A percentile compares a stretch with the other conserved stretches of the same genome.
phyloP scores from a whole-genome alignment of 805 yeast genomes.

The Teunomyces tritomae region DNA sequence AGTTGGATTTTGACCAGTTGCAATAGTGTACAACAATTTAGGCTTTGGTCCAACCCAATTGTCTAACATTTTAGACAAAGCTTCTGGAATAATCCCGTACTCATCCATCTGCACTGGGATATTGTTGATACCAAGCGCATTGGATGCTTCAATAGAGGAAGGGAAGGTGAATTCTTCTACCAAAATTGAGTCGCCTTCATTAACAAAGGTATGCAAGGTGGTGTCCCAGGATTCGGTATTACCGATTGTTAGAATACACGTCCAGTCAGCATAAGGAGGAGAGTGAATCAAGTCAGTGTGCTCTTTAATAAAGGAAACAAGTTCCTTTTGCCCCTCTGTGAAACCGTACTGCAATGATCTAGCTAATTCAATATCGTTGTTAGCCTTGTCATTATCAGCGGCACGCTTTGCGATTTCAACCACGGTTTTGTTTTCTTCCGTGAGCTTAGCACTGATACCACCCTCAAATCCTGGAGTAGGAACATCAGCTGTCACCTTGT shows the following conservation, averaged over 20 bases:
- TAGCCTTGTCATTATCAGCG: slow-evolving; percentile 16
- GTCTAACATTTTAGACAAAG: slow-evolving; percentile 57
- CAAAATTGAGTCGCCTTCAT: slow-evolving; percentile 78
- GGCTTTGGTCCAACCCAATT: slow-evolving; percentile 80
- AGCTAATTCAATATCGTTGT: slow-evolving; percentile 65
- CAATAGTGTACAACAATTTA: slow-evolving; percentile 82
- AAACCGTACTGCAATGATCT: slow-evolving; percentile 90
- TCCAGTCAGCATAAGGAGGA: slow-evolving; percentile 63
- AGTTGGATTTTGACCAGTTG: slow-evolving; percentile 98
- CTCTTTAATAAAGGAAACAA: slow-evolving; percentile 64
- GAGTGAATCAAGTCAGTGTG: slow-evolving; percentile 60
- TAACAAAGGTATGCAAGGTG: slow-evolving; percentile 69
- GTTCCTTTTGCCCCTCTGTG: slow-evolving; percentile 77
- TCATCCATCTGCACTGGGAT: slow-evolving; percentile 78
- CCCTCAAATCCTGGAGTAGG: slow-evolving; percentile 78
- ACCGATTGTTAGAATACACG: slow-evolving; percentile 67
- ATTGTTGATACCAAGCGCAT: slow-evolving; percentile 64
- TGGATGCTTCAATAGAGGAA: slow-evolving; percentile 79
- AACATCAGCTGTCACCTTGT: slow-evolving; percentile 62
- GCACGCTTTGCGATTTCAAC: slow-evolving; percentile 40
- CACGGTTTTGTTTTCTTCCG: slow-evolving; percentile 40
- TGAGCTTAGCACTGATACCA: slow-evolving; percentile 70
- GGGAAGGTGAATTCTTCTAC: slow-evolving; percentile 83
- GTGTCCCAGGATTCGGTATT: slow-evolving; percentile 92
- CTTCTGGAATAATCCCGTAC: slow-evolving; percentile 73